Percentiles rank a stretch among this genome's conserved stretches.
phyloP scores from a whole-genome alignment of 2,329 filamentous ascomycete species.

The Chaetomiaceae sp. region DNA sequence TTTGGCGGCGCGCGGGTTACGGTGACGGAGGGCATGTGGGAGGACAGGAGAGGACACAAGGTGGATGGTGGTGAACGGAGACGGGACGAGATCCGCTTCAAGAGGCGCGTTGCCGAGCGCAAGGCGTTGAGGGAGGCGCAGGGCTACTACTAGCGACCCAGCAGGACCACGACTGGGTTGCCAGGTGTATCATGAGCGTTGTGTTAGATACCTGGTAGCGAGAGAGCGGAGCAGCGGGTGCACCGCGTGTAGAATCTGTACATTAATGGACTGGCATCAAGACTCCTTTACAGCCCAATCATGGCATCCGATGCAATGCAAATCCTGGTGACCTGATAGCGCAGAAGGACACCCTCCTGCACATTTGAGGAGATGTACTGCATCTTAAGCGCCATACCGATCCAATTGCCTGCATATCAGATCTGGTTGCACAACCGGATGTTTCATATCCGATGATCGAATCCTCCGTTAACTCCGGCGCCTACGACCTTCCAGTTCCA shows the following conservation, averaged over 20 bases:
- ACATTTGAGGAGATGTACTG: too few relatives aligned
- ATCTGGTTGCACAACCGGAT: neutral
- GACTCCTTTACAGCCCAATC: neutral
- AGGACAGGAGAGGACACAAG: slow-evolving; percentile 80
- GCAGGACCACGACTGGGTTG: neutral
- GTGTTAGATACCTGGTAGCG: neutral
- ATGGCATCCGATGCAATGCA: too few relatives aligned
- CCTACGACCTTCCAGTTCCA: slow-evolving; percentile 10
- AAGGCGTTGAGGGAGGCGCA: slow-evolving; percentile 54
- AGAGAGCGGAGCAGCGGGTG: neutral
- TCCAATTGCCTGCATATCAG: neutral
- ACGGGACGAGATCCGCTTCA: slow-evolving; percentile 78
- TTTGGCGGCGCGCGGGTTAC: slow-evolving; percentile 61
- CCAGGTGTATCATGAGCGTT: neutral
- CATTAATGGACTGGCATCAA: slow-evolving; percentile 14
- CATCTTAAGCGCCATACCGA: too few relatives aligned
- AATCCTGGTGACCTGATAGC: too few relatives aligned
- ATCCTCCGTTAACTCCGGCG: neutral
- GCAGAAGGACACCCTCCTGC: too few relatives aligned
- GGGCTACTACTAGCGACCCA: slow-evolving; percentile 19
- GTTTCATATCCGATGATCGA: neutral
- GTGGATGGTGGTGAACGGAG: slow-evolving; percentile 94
- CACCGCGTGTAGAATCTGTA: slow-evolving; percentile 24
- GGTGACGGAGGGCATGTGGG: slow-evolving; percentile 87
- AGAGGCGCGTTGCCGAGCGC: slow-evolving; percentile 74